Base-by-base conservation (phyloP, 495 filamentous ascomycete species). In the Cryomyces antarcticus region DNA sequence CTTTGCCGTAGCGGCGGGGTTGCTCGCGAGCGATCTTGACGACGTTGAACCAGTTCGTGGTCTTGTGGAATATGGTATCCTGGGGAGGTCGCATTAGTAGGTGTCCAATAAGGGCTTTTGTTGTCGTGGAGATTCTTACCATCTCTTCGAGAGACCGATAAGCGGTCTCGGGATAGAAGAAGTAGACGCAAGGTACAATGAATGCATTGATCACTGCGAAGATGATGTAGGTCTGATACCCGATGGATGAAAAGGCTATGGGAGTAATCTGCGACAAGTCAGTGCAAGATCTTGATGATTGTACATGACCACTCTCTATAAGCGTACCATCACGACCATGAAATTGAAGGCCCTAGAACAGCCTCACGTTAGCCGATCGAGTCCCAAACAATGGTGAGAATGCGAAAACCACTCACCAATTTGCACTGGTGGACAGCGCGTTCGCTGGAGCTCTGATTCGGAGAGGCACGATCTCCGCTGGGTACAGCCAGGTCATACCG, bases 1-100 rank as follows among this genome's bases (percentile, higher is more conserved):
- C 69, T 61, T 73, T 73, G 43, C 76, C 78, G 55, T 81, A 85
- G 46, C 80, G 70, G 28, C 67, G 66, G 6, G 80, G 79, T 56
- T 78, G 70, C 1, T 67, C 58, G 7, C 57, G 48, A 6, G 80
- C 78, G 27, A 72, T 59, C 36, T 60, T 50, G 4, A 85, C 78
- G 27, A 82, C 69, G 7, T 63, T 59, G 49, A 81, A 74, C 42
- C 44, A 44, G 4, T 43, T 51, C 29, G 52, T 51, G 17, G 17
- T 24, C 35, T 56, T 55, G 41, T 59, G 53, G 46, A 77, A 75
- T 31, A 75, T 61, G 4, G 62, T 59, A 24, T 73, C 66, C 17
- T 24, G 2, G 1, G 2, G 2, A 24, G 17, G 17, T 24, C 17
- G 17, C 17, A 24, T 24, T 24, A 24, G 17, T 24, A 24, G 17